Percentiles rank a stretch among this genome's conserved stretches.
Conservation (phyloP, 2,329 filamentous ascomycete genomes). For the Aspergillus fumigatiaffinis region DNA sequence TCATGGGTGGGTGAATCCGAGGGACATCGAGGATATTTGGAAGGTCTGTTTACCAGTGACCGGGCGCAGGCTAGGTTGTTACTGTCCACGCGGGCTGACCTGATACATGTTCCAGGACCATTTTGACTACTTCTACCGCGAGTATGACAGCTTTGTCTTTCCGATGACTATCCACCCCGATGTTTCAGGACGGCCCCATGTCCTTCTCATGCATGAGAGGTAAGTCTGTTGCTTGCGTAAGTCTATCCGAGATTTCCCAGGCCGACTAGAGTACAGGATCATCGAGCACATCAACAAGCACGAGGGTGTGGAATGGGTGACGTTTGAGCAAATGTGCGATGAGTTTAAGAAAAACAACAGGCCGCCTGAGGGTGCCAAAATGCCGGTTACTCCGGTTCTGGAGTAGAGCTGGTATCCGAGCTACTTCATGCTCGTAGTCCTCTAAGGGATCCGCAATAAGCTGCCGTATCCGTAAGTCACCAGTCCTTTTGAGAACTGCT, state of each 20-base stretch:
- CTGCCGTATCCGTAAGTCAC: not conserved
- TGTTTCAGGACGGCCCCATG: slow-evolving; percentile 67
- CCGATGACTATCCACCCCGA: slow-evolving; percentile 76
- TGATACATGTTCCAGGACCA: slow-evolving; percentile 46
- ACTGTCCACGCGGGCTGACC: slow-evolving; percentile 38
- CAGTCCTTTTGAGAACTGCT: not conserved
- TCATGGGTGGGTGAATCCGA: slow-evolving; percentile 56
- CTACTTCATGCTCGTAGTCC: not conserved
- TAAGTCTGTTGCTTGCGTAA: slow-evolving; percentile 24
- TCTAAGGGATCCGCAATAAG: not conserved
- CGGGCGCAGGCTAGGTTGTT: not conserved
- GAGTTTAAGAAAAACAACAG: slow-evolving; percentile 57
- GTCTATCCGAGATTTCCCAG: not conserved
- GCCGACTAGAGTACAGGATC: slow-evolving; percentile 31
- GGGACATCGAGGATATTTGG: slow-evolving; percentile 59
- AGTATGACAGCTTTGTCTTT: slow-evolving; percentile 74
- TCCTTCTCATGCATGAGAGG: slow-evolving; percentile 69
- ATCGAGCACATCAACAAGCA: slow-evolving; percentile 67
- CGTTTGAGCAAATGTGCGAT: slow-evolving; percentile 66
- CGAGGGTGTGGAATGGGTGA: slow-evolving; percentile 47
- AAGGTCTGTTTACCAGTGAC: slow-evolving; percentile 15
- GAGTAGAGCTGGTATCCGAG: slow-evolving; percentile 3
- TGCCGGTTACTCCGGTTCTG: slow-evolving; percentile 19
- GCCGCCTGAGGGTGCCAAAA: slow-evolving; percentile 21
- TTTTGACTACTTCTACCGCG: slow-evolving; percentile 67